Evolutionary conservation across 1,284 basidiomycete species (phyloP).

Genomic region (Malassezia sp.): DNA sequence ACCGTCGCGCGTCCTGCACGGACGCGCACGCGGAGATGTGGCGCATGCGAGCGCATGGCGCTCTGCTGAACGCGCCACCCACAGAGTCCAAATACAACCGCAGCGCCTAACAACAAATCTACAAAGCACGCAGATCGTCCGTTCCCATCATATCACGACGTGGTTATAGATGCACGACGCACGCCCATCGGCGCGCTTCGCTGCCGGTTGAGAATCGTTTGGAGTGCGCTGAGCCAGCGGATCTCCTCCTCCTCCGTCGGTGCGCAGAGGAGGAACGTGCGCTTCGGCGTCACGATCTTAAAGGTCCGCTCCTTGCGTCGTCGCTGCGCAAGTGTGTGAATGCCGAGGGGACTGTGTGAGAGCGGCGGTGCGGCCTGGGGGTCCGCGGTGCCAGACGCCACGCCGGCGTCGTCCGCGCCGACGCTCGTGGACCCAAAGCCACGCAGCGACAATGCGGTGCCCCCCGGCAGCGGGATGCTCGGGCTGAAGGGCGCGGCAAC

Average conservation of each 20-base stretch:
- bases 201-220: slow-evolving; percentile 61
- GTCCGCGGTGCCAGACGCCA: neutral
- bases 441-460: too few species aligned
- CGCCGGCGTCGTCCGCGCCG: neutral
- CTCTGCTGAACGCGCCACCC: neutral
- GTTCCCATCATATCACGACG: too few species aligned
- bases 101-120: too few species aligned
- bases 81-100: too few species aligned
- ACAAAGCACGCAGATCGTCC: too few species aligned
- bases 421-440: too few species aligned
- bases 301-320: neutral
- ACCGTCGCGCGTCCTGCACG: too few species aligned
- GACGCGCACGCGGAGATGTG: too few species aligned
- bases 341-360: too few species aligned
- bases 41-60: neutral
- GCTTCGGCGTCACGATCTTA: slow-evolving; percentile 69
- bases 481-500: neutral
- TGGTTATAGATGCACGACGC: neutral
- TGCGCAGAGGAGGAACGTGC: slow-evolving; percentile 76
- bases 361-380: too few species aligned
- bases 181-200: slow-evolving; percentile 8
- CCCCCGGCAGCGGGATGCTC: neutral
- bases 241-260: slow-evolving; percentile 97
- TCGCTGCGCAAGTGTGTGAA: too few species aligned
- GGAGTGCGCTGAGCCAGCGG: slow-evolving; percentile 87